Evolutionary conservation across 2,329 filamentous ascomycete genomes (phyloP).

Genomic region (Diaporthe vexans): DNA sequence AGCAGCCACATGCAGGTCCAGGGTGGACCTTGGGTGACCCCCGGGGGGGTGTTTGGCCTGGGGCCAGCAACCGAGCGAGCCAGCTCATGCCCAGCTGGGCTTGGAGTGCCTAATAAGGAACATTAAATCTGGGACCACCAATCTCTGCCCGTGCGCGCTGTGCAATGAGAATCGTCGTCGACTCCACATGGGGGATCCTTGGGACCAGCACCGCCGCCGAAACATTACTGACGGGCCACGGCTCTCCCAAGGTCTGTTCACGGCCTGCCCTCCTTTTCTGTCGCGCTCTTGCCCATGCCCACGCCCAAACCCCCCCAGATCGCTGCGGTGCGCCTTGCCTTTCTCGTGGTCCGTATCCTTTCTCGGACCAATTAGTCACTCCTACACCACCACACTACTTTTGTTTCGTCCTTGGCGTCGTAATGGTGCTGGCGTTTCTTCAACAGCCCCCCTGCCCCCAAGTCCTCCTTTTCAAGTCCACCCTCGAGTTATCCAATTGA

Average conservation of each 20-base stretch:
- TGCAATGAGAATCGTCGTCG: constrained; percentile 27
- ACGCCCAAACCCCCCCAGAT: too few relatives aligned
- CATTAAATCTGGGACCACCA: constrained; percentile 29
- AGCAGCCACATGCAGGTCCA: constrained; percentile 22
- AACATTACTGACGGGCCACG: constrained; percentile 2
- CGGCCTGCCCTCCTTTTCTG: constrained; percentile 19
- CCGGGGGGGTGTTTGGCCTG: too few relatives aligned
- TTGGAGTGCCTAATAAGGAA: neutral
- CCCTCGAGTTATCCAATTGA: neutral
- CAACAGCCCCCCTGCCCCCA: neutral
- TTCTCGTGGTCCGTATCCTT: neutral
- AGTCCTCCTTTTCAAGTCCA: neutral
- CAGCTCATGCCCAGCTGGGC: constrained; percentile 25
- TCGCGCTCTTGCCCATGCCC: neutral
- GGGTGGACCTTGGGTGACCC: neutral
- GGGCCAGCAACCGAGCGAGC: too few relatives aligned
- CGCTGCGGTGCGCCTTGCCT: neutral
- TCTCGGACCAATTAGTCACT: neutral
- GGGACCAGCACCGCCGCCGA: constrained; percentile 24
- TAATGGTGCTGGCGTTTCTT: constrained; percentile 9
- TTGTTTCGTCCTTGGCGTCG: constrained; percentile 26
- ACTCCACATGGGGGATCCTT: constrained; percentile 30
- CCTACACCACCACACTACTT: neutral
- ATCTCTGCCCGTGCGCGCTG: constrained; percentile 13
- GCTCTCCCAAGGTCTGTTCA: neutral